phyloP scores from a whole-genome alignment of 1,284 basidiomycete genomes.

The Cutaneotrichosporon mucoides region DNA sequence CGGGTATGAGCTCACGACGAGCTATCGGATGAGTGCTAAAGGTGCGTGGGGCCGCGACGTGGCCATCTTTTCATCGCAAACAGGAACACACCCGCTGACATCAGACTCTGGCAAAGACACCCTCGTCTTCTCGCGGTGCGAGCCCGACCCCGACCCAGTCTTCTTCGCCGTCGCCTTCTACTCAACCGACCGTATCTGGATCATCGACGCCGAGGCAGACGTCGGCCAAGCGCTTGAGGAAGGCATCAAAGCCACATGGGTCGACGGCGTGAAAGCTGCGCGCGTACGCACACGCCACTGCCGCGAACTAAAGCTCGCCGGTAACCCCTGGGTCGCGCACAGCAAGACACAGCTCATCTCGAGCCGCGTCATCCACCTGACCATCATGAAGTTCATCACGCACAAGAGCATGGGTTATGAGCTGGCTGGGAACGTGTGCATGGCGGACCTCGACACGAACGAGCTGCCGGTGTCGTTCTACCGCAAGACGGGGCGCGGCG shows the following conservation, averaged over 20 bases:
- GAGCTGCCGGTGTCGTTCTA: slow-evolving; percentile 43
- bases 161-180: slow-evolving; percentile 45
- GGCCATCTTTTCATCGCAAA: no score
- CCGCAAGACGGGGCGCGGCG: slow-evolving; percentile 11
- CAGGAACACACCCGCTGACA: slow-evolving; percentile 8
- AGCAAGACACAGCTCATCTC: slow-evolving; percentile 37
- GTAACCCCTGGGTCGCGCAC: slow-evolving; percentile 36
- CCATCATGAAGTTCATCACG: slow-evolving; percentile 40
- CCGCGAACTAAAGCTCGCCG: slow-evolving; percentile 40
- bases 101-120: slow-evolving; percentile 45
- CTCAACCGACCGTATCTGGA: slow-evolving; percentile 42
- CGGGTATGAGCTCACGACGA: slow-evolving; percentile 37
- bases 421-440: slow-evolving; percentile 37
- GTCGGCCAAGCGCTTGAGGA: slow-evolving; percentile 43
- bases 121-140: slow-evolving; percentile 32
- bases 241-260: slow-evolving; percentile 42
- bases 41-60: no score
- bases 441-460: slow-evolving; percentile 42
- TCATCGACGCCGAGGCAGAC: slow-evolving; percentile 46
- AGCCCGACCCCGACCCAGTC: slow-evolving; percentile 43
- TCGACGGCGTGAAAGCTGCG: slow-evolving; percentile 41
- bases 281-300: slow-evolving; percentile 42
- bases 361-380: slow-evolving; percentile 39
- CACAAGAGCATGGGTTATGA: slow-evolving; percentile 28
- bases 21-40: slow-evolving; percentile 40